A percentile compares a stretch with the other conserved stretches of the same genome.
phyloP scores from a whole-genome alignment of 2,329 filamentous ascomycete species.

The Juglanconis juglandina region DNA sequence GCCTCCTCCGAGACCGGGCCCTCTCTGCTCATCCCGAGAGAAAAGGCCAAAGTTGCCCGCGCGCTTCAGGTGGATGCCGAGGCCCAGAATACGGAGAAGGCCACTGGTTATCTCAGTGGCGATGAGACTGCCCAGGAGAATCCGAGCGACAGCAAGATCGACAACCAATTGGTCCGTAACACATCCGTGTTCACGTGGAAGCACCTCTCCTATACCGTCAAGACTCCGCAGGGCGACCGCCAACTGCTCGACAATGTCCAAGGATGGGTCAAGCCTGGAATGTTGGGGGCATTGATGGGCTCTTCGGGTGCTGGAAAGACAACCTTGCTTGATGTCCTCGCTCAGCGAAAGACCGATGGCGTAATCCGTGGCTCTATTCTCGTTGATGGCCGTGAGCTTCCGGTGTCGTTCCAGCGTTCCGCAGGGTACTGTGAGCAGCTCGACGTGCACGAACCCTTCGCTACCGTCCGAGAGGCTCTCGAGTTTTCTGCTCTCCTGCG shows the following conservation, averaged over 20 bases:
- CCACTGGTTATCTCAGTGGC: slow-evolving; percentile 11
- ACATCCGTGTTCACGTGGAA: slow-evolving; percentile 73
- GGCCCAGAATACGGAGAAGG: slow-evolving; percentile 33
- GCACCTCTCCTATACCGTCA: slow-evolving; percentile 66
- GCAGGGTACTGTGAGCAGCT: slow-evolving; percentile 80
- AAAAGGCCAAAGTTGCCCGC: slow-evolving; percentile 26
- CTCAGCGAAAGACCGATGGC: slow-evolving; percentile 75
- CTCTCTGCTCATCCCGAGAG: slow-evolving; percentile 54
- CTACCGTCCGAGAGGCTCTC: slow-evolving; percentile 54
- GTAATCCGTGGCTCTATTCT: slow-evolving; percentile 71
- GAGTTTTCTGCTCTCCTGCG: slow-evolving; percentile 55
- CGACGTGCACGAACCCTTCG: slow-evolving; percentile 60
- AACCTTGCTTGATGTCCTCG: slow-evolving; percentile 77
- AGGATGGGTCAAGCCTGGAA: slow-evolving; percentile 80
- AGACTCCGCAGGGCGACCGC: slow-evolving; percentile 58
- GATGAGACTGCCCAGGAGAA: not conserved
- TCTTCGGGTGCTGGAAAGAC: slow-evolving; percentile 82
- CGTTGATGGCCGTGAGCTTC: slow-evolving; percentile 69
- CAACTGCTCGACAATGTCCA: slow-evolving; percentile 73
- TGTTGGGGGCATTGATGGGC: slow-evolving; percentile 76
- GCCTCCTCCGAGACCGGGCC: not conserved
- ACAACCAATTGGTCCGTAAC: slow-evolving; percentile 51
- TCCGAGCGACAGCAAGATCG: slow-evolving; percentile 14
- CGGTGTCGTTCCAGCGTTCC: slow-evolving; percentile 73
- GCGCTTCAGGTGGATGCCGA: not conserved